Evolutionary conservation across 495 filamentous ascomycete genomes (phyloP), one percentile per base, ranked within the genome.

Genomic region (Thozetella sp.): DNA sequence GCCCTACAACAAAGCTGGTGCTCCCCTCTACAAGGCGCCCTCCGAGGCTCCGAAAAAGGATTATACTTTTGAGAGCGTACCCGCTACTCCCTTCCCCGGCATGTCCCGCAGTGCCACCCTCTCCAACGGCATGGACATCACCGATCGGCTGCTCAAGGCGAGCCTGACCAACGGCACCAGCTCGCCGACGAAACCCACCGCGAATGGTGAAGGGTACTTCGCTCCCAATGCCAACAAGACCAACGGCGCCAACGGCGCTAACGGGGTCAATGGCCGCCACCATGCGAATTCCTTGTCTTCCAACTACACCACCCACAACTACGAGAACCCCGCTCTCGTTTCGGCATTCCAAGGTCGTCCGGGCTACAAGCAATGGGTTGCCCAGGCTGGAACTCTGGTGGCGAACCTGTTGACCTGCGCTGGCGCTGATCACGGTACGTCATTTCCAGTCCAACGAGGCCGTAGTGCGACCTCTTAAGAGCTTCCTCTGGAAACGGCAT

Each of bases 281-380:
- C 37, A 54, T 56, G 37, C 58, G 63, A 50, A 37, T 59, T 55
- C 63, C 34, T 40, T 62, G 54, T 59, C 63, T 55, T 56, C 65
- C 50, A 71, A 62, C 51, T 86, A 78, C 65, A 83, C 81, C 30
- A 80, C 83, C 17, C 82, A 87, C 61, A 82, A 89, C 62, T 78
- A 80, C 57, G 83, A 88, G 56, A 84, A 84, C 53, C 74, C 76
- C 11, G 80, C 78, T 25, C 72, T 80, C 48, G 61, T 78, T n/a
- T 76, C 71, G n/a, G 77, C 81, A 40, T 97, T 97, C 76, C 78
- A 90, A 62, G 88, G 92, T 0, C 91, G 92, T 63, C 91, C 93
- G 1, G 95, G 95, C 17, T 99, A 98, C 71, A 96, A 93, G 75
- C 92, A 96, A 79, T 98, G 96, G 95, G 93, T 99, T 63, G 95